Base-by-base conservation (phyloP, 2,329 filamentous ascomycete species). In the Chrysoporthe cubensis region DNA sequence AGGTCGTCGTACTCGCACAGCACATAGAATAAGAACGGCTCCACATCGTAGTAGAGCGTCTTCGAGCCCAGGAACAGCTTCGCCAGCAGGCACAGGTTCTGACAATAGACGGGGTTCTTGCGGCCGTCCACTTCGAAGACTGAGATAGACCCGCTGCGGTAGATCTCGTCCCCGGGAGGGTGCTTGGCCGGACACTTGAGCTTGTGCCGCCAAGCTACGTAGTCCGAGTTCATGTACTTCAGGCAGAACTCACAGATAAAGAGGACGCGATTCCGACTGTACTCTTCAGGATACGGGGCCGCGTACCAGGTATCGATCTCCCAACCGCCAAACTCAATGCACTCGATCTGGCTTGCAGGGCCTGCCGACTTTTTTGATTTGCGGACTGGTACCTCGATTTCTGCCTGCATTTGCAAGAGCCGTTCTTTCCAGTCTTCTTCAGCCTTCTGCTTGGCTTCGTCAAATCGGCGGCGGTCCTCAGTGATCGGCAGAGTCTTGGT, bases 271-370 rank as follows among this genome's bases (percentile, higher is more conserved):
- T 99, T 98, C 71, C 95, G 90, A 78, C 94, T 98, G 82, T 99
- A 99, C 80, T 99, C 96, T 77, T 97, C 96, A 0, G 96, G 96
- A 77, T 99, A 99, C 14, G 96, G 96, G 50, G 96, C 96, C 42
- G 96, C 95, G 80, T 99, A 97, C 94, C 96, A 98, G 3, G 96
- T 99, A 77, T 99, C 96, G 73, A 99, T 99, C 78, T 99, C 96
- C 85, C 91, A 96, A 63, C 94, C 93, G 58, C 96, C 96, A 80
- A 99, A 98, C 75, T 97, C 96, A 81, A 99, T 97, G 80, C 94
- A 97, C 78, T 98, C 96, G 77, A 99, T 98, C 80, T 97, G 96
- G 78, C 94, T 98, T 4, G 93, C 92, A 40, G 93, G 93, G 0
- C 92, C 93, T n/a, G 89, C 88, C 3, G 90, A 83, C 76, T 97